phyloP scores from a whole-genome alignment of 2,329 filamentous ascomycete species.

The Zymoseptoria tritici region DNA sequence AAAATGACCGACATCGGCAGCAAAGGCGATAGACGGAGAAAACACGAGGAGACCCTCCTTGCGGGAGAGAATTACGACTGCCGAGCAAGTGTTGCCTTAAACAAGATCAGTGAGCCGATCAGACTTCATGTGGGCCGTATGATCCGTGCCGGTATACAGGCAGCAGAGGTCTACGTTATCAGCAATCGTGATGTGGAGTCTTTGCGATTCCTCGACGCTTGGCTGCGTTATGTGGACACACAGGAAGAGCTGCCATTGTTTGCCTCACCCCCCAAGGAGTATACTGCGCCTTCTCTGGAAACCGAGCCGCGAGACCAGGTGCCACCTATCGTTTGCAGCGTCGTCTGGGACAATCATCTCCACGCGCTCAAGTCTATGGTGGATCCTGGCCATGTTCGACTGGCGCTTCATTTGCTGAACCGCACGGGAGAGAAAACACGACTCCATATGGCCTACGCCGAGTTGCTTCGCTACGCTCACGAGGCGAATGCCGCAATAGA shows the following conservation, averaged over 20 bases:
- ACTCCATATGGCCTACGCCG: neutral
- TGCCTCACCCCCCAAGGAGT: neutral
- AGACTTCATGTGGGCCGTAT: slow-evolving; percentile 1
- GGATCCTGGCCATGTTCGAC: neutral
- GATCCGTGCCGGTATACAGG: neutral
- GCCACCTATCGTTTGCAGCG: neutral
- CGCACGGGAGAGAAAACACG: neutral
- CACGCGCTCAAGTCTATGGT: neutral
- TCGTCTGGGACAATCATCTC: neutral
- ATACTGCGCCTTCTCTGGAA: neutral
- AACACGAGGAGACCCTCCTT: neutral
- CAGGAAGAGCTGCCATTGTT: slow-evolving; percentile 1
- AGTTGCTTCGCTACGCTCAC: neutral
- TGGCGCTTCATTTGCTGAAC: neutral
- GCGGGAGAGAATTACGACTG: neutral
- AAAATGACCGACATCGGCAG: neutral
- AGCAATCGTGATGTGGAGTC: slow-evolving; percentile 6
- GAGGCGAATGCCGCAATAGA: neutral
- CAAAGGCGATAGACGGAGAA: neutral
- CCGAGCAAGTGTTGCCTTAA: slow-evolving; percentile 2
- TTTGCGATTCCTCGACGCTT: slow-evolving; percentile 3
- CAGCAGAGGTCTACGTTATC: slow-evolving; percentile 5
- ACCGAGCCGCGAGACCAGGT: neutral
- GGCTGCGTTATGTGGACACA: slow-evolving; percentile 2
- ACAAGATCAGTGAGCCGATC: slow-evolving; percentile 2